These are phyloP conservation scores for Rhododendron williamsianum DNA, from an alignment of 148 eudicot species.

Conservation along the genomic window DNA sequence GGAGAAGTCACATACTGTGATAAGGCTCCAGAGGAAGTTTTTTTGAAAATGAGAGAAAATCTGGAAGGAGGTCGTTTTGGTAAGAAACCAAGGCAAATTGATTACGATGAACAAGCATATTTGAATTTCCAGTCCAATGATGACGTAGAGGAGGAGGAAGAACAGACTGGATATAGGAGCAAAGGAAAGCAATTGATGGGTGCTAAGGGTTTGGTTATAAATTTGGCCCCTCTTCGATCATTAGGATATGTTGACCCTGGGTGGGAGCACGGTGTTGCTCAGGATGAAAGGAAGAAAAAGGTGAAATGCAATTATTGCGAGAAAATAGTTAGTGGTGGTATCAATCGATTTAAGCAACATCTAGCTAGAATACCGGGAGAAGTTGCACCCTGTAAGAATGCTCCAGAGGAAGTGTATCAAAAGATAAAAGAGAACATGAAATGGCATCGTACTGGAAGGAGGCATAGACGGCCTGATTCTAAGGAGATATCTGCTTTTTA, in stretches of 20 bases:
- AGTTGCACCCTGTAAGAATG: constrained; percentile 94
- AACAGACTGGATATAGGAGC: constrained; percentile 43
- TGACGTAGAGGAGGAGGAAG: constrained; percentile 51
- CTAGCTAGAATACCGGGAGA: constrained; percentile 93
- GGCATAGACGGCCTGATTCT: constrained; percentile 61
- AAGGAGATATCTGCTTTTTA: constrained; percentile 59
- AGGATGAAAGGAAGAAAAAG: constrained; percentile 92
- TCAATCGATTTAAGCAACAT: constrained; percentile 92
- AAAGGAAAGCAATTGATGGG: constrained; percentile 64
- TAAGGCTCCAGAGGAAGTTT: constrained; percentile 86
- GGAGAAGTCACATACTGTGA: constrained; percentile 97
- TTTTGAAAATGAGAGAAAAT: constrained; percentile 74
- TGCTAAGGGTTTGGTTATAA: constrained; percentile 54
- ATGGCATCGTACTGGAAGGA: constrained; percentile 95
- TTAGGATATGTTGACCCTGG: constrained; percentile 95
- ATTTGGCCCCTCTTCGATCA: constrained; percentile 83
- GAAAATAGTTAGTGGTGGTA: constrained; percentile 92
- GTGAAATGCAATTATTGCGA: constrained; percentile 96
- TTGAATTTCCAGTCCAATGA: constrained; percentile 57
- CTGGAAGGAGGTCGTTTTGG: constrained; percentile 69
- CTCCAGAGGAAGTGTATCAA: constrained; percentile 83
- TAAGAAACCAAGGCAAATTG: constrained; percentile 60
- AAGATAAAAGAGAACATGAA: constrained; percentile 94
- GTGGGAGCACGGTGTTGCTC: constrained; percentile 96
- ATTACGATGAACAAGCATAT: constrained; percentile 59